Evolutionary conservation across 306 rosid species (phyloP), one percentile per base, ranked within the genome.

Genomic region (Sesbania bispinosa): DNA sequence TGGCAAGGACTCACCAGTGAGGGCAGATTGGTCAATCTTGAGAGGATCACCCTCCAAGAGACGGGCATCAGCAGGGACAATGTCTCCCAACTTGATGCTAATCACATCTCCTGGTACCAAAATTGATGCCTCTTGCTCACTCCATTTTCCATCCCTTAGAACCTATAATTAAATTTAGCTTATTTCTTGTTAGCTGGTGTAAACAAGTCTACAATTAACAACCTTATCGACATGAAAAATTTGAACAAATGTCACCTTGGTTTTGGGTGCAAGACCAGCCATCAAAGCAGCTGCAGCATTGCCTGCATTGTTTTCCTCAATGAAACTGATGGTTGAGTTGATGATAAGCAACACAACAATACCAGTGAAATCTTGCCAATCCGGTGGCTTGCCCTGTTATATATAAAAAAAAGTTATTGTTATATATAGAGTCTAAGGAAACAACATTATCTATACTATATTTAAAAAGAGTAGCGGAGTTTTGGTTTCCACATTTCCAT

Each of bases 221-320:
- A 23, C 5, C 7, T 5, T 11, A 62, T 62, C 57, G 15, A 27
- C 45, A 47, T 9, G 23, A 5, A 5, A 32, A 50, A 36, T 35
- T 43, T 30, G 38, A 39, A 53, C 43, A 75, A 19, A 60, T 45
- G 41, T 63, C 74, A 88, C 97, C 90, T 91, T 91, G 21, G 96
- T 82, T 85, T 91, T 91, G 68, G 97, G 97, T 35, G 97, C 97
- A 68, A 91, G 97, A 70, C 97, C 90, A 13, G 96, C 97, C 97
- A 91, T 91, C 50, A 91, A 80, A 63, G 96, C 96, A 2, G 97
- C 96, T 0, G 97, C 97, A 0, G 97, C 97, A 67, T 91, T 91
- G 30, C 96, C 97, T 7, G 97, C 97, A 21, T 82, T 91, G 83
- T 88, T 85, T 74, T 91, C 97, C 71, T 91, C 97, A 52, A 91